Percentiles rank a stretch among this genome's conserved stretches.
These are phyloP conservation scores for Platanthera guangdongensis DNA, from an alignment of 106 monocot species.

Conservation along the genomic window DNA sequence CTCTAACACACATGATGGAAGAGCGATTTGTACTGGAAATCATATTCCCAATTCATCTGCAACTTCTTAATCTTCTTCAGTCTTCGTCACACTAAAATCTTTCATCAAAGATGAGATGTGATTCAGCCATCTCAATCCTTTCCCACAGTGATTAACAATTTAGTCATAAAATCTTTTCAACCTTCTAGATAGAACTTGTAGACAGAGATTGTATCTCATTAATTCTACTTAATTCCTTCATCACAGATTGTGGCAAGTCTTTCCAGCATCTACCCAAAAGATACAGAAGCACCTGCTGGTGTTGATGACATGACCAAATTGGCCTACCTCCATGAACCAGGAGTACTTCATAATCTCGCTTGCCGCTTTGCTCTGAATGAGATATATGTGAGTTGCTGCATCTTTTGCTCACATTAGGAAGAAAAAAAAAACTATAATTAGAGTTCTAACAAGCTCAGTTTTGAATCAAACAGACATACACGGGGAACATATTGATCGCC, in stretches of 20 bases:
- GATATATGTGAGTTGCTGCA: slow-evolving; percentile 57
- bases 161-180: not conserved
- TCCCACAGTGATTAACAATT: not conserved
- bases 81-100: not conserved
- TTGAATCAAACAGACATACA: slow-evolving; percentile 64
- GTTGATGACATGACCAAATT: slow-evolving; percentile 98
- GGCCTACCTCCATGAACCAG: slow-evolving; percentile 94
- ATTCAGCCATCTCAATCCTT: not conserved
- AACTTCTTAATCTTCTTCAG: not conserved
- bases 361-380: slow-evolving; percentile 77
- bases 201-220: not conserved
- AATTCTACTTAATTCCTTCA: not conserved
- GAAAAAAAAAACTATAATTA: not conserved
- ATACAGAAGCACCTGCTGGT: slow-evolving; percentile 81
- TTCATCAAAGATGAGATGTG: not conserved
- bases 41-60: not conserved
- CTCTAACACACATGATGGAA: not conserved
- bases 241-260: slow-evolving; percentile 53
- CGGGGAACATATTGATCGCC: slow-evolving; percentile 92
- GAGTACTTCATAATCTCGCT: slow-evolving; percentile 81
- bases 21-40: not conserved
- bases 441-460: slow-evolving; percentile 2
- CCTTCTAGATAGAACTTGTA: not conserved
- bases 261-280: slow-evolving; percentile 79
- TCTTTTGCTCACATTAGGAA: not conserved